Evolutionary conservation across 2,329 filamentous ascomycete species (phyloP).

Genomic region (Emergomyces africanus): DNA sequence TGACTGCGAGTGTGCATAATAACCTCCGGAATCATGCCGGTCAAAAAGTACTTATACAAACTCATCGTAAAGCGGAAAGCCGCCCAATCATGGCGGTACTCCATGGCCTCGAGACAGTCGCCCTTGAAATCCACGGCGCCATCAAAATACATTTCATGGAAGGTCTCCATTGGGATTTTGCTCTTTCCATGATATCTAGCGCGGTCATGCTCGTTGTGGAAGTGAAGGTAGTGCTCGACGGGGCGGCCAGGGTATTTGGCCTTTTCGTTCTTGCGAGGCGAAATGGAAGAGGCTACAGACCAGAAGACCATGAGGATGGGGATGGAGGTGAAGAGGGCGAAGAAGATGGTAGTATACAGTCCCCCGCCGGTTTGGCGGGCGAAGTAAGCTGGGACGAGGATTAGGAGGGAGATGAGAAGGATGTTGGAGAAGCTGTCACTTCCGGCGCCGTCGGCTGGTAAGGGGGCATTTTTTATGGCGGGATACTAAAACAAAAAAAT

Average conservation of each 20-base stretch:
- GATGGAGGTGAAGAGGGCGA: slow-evolving; percentile 62
- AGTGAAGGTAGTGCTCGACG: slow-evolving; percentile 67
- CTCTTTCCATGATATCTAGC: slow-evolving; percentile 37
- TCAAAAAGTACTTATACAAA: slow-evolving; percentile 79
- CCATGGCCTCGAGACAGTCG: slow-evolving; percentile 75
- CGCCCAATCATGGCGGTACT: slow-evolving; percentile 95
- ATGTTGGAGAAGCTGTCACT: slow-evolving; percentile 79
- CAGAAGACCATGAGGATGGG: slow-evolving; percentile 76
- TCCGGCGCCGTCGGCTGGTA: slow-evolving; percentile 78
- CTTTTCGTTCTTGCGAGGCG: slow-evolving; percentile 87
- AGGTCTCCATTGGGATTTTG: slow-evolving; percentile 55
- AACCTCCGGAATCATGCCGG: slow-evolving; percentile 76
- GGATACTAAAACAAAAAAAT: slow-evolving; percentile 62
- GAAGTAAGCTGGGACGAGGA: slow-evolving; percentile 63
- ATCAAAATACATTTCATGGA: slow-evolving; percentile 97
- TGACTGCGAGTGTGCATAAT: slow-evolving; percentile 88
- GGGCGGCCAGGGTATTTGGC: slow-evolving; percentile 72
- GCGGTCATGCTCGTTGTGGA: slow-evolving; percentile 35
- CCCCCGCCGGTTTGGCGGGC: slow-evolving; percentile 76
- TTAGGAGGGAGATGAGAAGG: slow-evolving; percentile 57
- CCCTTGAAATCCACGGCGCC: slow-evolving; percentile 92
- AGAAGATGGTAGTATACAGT: slow-evolving; percentile 76
- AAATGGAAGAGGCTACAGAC: slow-evolving; percentile 64
- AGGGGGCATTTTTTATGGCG: slow-evolving; percentile 83
- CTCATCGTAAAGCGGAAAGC: slow-evolving; percentile 81